phyloP scores from a whole-genome alignment of 23 red algal genomes.

The Chondrus crispus region DNA sequence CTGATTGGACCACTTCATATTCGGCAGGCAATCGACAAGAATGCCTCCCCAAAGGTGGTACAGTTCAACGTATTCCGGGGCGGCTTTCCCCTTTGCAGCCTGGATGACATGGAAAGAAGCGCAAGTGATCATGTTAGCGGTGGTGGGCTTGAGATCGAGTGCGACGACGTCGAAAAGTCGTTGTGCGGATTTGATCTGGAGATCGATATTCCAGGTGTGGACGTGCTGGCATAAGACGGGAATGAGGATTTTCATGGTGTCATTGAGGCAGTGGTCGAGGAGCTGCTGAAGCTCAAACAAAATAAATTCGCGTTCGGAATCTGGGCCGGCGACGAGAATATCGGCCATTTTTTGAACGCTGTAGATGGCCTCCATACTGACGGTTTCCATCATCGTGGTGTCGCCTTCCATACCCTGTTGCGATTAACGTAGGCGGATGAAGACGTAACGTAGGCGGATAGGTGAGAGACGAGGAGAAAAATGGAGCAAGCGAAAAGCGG shows the following conservation, averaged over 20 bases:
- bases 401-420: slow-evolving; percentile 46
- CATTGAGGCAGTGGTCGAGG: slow-evolving; percentile 73
- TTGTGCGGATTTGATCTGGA: slow-evolving; percentile 77
- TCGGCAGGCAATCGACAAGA: slow-evolving; percentile 70
- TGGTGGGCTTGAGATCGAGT: slow-evolving; percentile 37
- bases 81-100: slow-evolving; percentile 1
- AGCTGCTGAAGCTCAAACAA: slow-evolving; percentile 85
- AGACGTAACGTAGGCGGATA: neutral
- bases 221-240: slow-evolving; percentile 71
- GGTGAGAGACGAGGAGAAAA: neutral
- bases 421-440: neutral
- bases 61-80: slow-evolving; percentile 54
- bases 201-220: slow-evolving; percentile 59
- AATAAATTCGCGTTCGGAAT: slow-evolving; percentile 75
- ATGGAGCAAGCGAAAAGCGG: neutral
- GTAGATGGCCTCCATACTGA: slow-evolving; percentile 62
- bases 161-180: slow-evolving; percentile 61
- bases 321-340: slow-evolving; percentile 53
- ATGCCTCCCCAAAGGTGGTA: slow-evolving; percentile 61
- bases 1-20: slow-evolving; percentile 54
- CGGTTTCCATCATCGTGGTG: slow-evolving; percentile 31
- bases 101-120: slow-evolving; percentile 65
- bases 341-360: slow-evolving; percentile 86
- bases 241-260: slow-evolving; percentile 79
- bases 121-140: slow-evolving; percentile 60